A percentile compares a stretch with the other conserved stretches of the same genome.
Evolutionary conservation across 805 yeast species (phyloP).

Genomic region (Kregervanrija fluxuum): DNA sequence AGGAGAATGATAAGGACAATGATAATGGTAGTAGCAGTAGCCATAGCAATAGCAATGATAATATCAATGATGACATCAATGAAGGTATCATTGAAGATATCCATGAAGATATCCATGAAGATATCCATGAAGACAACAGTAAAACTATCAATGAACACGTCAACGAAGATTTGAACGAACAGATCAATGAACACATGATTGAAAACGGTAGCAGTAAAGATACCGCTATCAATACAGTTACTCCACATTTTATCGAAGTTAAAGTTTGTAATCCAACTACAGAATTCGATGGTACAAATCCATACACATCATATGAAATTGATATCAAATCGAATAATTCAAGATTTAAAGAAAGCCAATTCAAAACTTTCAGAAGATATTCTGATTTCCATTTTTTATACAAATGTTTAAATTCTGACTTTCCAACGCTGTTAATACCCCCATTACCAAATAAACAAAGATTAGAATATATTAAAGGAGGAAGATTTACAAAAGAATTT

Average conservation of each 20-base stretch:
- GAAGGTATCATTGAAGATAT: too few species aligned
- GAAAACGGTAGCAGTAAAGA: too few species aligned
- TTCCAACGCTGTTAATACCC: constrained; percentile 81
- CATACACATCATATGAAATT: constrained; percentile 67
- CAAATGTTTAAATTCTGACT: constrained; percentile 67
- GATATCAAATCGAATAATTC: constrained; percentile 61
- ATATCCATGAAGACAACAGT: too few species aligned
- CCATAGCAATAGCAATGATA: too few species aligned
- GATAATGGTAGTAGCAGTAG: not conserved
- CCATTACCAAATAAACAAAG: constrained; percentile 92
- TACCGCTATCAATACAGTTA: too few species aligned
- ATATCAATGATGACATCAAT: too few species aligned
- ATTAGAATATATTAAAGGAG: constrained; percentile 89
- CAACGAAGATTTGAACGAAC: too few species aligned
- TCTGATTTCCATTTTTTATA: constrained; percentile 79
- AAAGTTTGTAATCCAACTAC: constrained; percentile 54
- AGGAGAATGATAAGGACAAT: not conserved
- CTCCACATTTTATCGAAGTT: constrained; percentile 24
- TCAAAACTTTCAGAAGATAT: constrained; percentile 67
- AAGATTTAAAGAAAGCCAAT: constrained; percentile 36
- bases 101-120: too few species aligned
- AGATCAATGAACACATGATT: too few species aligned
- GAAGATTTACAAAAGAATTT: constrained; percentile 79
- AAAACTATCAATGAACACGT: too few species aligned
- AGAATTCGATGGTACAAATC: constrained; percentile 68